Evolutionary conservation across 495 filamentous ascomycete species (phyloP).

Genomic region (Oidiodendron maius): DNA sequence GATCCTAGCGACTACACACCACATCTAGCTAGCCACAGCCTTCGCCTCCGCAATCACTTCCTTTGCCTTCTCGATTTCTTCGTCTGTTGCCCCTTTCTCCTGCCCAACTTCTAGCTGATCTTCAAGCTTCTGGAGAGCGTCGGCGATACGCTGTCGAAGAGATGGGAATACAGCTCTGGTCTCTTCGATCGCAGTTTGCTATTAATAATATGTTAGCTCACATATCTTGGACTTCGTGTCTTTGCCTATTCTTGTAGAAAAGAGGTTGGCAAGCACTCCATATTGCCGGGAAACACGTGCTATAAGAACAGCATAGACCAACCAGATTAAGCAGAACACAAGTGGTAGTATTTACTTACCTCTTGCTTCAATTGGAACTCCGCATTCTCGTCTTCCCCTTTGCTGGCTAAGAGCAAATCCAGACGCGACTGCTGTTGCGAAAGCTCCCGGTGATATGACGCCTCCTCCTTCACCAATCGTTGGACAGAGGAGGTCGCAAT

Average conservation of each 20-base stretch:
- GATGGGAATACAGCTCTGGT: conserved; percentile 73
- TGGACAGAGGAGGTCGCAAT: conserved; percentile 68
- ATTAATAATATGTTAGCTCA: not conserved
- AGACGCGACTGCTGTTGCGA: conserved; percentile 65
- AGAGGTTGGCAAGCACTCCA: too few relatives aligned
- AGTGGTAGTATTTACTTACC: too few relatives aligned
- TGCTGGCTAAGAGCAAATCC: conserved; percentile 50
- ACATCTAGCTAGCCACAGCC: conserved; percentile 20
- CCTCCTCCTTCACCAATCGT: conserved; percentile 87
- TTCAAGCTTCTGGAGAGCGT: conserved; percentile 65
- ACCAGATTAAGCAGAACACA: too few relatives aligned
- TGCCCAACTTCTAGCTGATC: conserved; percentile 45
- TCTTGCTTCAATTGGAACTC: conserved; percentile 76
- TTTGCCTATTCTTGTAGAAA: too few relatives aligned
- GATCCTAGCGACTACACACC: not conserved
- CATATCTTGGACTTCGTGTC: too few relatives aligned
- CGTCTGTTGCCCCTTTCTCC: conserved; percentile 52
- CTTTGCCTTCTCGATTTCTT: conserved; percentile 57
- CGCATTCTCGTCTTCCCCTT: conserved; percentile 55
- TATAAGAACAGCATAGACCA: too few relatives aligned
- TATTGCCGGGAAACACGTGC: too few relatives aligned
- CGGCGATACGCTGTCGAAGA: conserved; percentile 56
- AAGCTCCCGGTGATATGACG: conserved; percentile 81
- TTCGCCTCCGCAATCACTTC: conserved; percentile 28
- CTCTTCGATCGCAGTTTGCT: conserved; percentile 56